phyloP scores from a whole-genome alignment of 805 yeast genomes.

The Saccharomycopsis lassenensis region DNA sequence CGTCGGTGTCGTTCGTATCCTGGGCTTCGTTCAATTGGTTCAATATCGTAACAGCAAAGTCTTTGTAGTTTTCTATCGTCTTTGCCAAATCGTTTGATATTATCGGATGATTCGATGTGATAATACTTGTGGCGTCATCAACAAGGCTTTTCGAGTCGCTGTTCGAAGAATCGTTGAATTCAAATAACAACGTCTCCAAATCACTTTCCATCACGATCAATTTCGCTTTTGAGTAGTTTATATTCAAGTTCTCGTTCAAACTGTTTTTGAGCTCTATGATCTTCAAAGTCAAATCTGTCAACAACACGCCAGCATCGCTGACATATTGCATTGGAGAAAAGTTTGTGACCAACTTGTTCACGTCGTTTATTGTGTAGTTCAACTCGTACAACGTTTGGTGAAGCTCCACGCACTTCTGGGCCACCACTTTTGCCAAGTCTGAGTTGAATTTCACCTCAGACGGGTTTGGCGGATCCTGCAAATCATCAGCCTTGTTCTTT shows the following conservation, averaged over 20 bases:
- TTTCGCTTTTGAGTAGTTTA: constrained; percentile 46
- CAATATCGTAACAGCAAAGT: constrained; percentile 39
- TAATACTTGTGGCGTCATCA: constrained; percentile 17
- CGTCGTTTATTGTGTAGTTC: constrained; percentile 35
- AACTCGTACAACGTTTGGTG: constrained; percentile 32
- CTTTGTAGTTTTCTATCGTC: constrained; percentile 34
- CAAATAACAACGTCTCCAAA: constrained; percentile 28
- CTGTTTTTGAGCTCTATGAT: constrained; percentile 37
- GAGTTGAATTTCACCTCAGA: no score
- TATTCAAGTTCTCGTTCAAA: constrained; percentile 36
- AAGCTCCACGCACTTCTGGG: constrained; percentile 35
- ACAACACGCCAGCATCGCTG: constrained; percentile 46
- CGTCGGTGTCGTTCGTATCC: constrained; percentile 36
- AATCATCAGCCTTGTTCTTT: no score
- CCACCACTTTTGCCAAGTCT: constrained; percentile 37
- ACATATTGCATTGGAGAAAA: constrained; percentile 38
- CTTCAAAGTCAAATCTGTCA: constrained; percentile 39
- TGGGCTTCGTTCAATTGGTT: constrained; percentile 40
- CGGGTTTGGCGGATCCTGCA: no score
- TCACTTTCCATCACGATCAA: constrained; percentile 45
- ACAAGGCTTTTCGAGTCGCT: constrained; percentile 9
- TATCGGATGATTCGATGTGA: constrained; percentile 22
- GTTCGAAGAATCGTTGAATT: constrained; percentile 2
- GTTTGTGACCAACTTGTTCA: constrained; percentile 31
- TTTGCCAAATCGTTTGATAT: constrained; percentile 19